Conservation (phyloP, 306 rosid species). For the Ormosia emarginata region DNA sequence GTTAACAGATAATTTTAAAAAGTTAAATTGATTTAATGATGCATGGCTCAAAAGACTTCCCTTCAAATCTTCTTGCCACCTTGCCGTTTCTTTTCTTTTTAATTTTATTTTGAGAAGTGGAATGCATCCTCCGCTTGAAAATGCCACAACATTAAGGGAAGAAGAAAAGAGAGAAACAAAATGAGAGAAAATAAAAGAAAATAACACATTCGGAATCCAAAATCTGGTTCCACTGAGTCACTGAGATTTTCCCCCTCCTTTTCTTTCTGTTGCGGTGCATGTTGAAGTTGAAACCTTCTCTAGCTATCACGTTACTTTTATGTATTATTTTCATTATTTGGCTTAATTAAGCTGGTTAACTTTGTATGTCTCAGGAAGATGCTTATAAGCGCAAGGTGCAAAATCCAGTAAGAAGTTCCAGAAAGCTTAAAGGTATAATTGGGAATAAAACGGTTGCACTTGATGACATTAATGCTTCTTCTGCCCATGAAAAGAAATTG, state of each 20-base stretch:
- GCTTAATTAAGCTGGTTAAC: conserved; percentile 1
- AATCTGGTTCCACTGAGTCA: no score
- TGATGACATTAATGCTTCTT: conserved; percentile 28
- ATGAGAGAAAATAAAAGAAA: neutral
- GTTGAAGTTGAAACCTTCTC: neutral
- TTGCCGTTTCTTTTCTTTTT: neutral
- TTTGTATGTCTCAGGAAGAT: conserved; percentile 44
- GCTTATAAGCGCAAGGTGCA: conserved; percentile 42
- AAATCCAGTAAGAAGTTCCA: conserved; percentile 33
- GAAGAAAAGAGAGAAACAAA: neutral
- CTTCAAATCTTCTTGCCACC: neutral
- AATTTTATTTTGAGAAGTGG: no score
- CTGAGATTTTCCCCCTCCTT: no score
- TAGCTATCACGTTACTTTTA: neutral
- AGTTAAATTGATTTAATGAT: no score
- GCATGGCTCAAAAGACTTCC: neutral
- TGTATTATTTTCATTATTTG: neutral
- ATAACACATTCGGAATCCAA: no score
- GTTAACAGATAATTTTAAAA: neutral
- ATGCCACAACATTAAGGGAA: neutral
- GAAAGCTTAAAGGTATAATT: conserved; percentile 38
- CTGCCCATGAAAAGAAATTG: conserved; percentile 43
- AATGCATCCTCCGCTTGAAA: no score
- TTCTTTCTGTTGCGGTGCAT: no score
- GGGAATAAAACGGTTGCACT: conserved; percentile 36